These are phyloP conservation scores for Lophiostoma macrostomum DNA, from an alignment of 495 filamentous ascomycete species.

Conservation along the genomic window DNA sequence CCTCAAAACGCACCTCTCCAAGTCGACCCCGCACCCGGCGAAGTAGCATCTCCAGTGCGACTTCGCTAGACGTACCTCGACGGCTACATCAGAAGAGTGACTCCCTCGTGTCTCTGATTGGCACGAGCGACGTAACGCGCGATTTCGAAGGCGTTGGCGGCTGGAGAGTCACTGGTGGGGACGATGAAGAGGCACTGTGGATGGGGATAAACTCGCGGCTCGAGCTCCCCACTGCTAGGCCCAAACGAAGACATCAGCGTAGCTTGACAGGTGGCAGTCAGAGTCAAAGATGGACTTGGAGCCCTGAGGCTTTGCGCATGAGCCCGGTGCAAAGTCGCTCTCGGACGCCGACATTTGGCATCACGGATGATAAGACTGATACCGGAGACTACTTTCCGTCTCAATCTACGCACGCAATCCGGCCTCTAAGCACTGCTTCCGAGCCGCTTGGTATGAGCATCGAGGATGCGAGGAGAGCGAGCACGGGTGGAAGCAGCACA, in stretches of 20 bases:
- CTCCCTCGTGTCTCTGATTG: conserved; percentile 31
- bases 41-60: conserved; percentile 21
- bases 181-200: conserved; percentile 64
- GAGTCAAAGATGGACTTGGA: conserved; percentile 30
- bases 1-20: conserved; percentile 24
- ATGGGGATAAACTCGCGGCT: conserved; percentile 69
- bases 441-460: conserved; percentile 9
- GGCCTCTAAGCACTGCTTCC: conserved; percentile 18
- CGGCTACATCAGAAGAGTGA: conserved; percentile 29
- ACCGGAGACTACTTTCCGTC: conserved; percentile 24
- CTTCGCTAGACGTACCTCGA: conserved; percentile 6
- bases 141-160: conserved; percentile 89
- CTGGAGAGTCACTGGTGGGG: conserved; percentile 59
- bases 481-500: conserved; percentile 21
- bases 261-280: conserved; percentile 31
- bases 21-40: conserved; percentile 21
- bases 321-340: conserved; percentile 34
- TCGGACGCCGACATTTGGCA: conserved; percentile 25
- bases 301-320: conserved; percentile 30
- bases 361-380: neutral
- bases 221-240: conserved; percentile 53
- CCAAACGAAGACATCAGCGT: conserved; percentile 25
- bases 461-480: conserved; percentile 21
- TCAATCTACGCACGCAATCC: conserved; percentile 8
- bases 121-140: conserved; percentile 47